phyloP scores from a whole-genome alignment of 139 green algal species.

The Tetraselmis striata region DNA sequence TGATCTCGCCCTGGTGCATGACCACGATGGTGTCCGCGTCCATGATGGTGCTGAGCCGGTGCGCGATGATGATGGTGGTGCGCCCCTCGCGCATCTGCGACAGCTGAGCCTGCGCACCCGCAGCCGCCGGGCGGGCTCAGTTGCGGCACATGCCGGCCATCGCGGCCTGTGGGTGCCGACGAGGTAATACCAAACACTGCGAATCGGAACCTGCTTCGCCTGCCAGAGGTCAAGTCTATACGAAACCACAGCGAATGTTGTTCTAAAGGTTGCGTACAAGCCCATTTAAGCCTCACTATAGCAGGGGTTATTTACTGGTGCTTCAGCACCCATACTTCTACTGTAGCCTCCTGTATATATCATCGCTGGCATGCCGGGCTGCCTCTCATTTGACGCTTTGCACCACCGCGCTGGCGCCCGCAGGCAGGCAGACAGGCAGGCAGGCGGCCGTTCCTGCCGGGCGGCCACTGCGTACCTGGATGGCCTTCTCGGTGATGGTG shows the following conservation, averaged over 20 bases:
- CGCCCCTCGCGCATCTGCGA: conserved; percentile 10
- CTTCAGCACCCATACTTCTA: no score
- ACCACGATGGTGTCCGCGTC: conserved; percentile 78
- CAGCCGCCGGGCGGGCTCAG: conserved; percentile 30
- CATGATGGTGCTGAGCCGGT: conserved; percentile 78
- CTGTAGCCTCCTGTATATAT: no score
- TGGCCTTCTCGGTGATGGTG: conserved; percentile 51
- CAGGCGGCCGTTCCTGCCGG: no score
- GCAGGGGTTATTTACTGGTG: no score
- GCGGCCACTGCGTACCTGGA: conserved; percentile 30
- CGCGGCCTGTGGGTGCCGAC: no score
- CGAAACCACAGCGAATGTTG: neutral
- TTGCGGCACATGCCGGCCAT: conserved; percentile 11
- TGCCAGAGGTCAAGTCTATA: no score
- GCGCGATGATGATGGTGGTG: conserved; percentile 80
- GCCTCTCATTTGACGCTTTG: no score
- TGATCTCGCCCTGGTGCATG: conserved; percentile 44
- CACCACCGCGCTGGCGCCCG: neutral
- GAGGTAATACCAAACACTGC: no score
- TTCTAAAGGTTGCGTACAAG: no score
- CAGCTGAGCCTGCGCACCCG: conserved; percentile 35
- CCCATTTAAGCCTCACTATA: no score
- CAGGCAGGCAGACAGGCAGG: neutral
- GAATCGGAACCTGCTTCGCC: no score
- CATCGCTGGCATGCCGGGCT: no score